phyloP scores from a whole-genome alignment of 768 basidiomycete genomes.

The Symmetrospora coprosmae region DNA sequence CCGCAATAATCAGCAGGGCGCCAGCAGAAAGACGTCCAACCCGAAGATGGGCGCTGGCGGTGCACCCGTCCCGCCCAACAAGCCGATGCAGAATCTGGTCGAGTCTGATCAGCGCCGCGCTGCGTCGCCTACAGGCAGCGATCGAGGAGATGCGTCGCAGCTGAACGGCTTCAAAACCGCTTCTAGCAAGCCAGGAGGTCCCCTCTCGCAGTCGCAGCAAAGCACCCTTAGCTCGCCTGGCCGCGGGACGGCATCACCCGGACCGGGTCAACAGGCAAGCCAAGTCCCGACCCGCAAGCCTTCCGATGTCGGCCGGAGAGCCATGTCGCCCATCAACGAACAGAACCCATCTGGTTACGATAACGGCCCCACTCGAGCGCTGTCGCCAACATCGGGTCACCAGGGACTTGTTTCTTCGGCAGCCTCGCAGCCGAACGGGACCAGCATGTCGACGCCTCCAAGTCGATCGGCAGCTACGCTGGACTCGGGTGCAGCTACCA shows the following conservation, averaged over 20 bases:
- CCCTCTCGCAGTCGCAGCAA: too few relatives aligned
- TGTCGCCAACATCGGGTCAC: slow-evolving; percentile 5
- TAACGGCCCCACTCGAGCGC: background rate
- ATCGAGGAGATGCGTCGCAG: background rate
- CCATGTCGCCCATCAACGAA: slow-evolving; percentile 15
- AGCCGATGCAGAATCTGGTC: background rate
- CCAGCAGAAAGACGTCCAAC: background rate
- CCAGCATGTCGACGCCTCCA: slow-evolving; percentile 40
- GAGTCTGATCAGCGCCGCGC: background rate
- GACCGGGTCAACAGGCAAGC: background rate
- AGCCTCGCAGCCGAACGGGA: slow-evolving; percentile 35
- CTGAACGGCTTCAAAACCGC: background rate
- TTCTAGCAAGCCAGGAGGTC: too few relatives aligned
- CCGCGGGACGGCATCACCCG: background rate
- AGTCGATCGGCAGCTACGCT: slow-evolving; percentile 36
- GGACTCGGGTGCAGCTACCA: background rate
- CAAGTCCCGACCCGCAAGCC: background rate
- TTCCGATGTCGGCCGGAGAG: background rate
- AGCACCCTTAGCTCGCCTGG: slow-evolving; percentile 4
- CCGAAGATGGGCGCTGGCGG: slow-evolving; percentile 1
- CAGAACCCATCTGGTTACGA: background rate
- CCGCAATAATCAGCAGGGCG: slow-evolving; percentile 4
- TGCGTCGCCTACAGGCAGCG: slow-evolving; percentile 13
- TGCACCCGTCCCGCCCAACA: background rate
- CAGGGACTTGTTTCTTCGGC: slow-evolving; percentile 16